Base-by-base conservation (phyloP, 495 filamentous ascomycete species). In the Penicillium coffeae region DNA sequence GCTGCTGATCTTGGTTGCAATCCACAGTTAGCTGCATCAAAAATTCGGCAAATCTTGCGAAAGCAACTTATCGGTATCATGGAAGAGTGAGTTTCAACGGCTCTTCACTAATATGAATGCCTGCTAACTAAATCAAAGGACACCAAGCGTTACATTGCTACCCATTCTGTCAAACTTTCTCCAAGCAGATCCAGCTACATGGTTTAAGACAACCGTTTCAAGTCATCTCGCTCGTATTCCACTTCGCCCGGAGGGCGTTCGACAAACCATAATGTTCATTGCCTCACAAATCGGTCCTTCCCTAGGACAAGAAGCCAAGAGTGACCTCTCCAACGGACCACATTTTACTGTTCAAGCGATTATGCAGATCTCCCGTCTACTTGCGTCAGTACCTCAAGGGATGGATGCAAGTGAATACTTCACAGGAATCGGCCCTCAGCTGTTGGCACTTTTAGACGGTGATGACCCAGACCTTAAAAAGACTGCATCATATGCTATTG, bases 271-370 rank as follows among this genome's bases (percentile, higher is more conserved):
- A 37, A 78, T 88, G 55, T 90, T 90, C 55, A 73, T 90, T 16
- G 76, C 70, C 60, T 85, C 67, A 57, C 81, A 56, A 72, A 81
- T 58, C 69, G 80, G 64, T 60, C 83, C 50, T 14, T 62, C 67
- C 1, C 55, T 73, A 8, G 70, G 69, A 12, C 58, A 66, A 27
- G 67, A 71, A 47, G 58, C 64, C 8, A 65, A 69, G 36, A 49
- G 32, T 14, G 60, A 68, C 32, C 51, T 52, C 18, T 66, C 68
- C 1, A 64, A 54, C 44, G 86, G 85, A 0, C 78, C 85, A 2
- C 78, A 78, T 50, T 81, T 92, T 21, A 86, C 87, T 1, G 77
- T 85, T 20, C 86, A 90, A 59, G 84, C 85, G 1, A 73, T 92
- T 9, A 81, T 80, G 58, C 75, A 87, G 51, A 82, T 81, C 4